Base-by-base conservation (phyloP, 1,284 basidiomycete species). In the Wolfiporia cocos region DNA sequence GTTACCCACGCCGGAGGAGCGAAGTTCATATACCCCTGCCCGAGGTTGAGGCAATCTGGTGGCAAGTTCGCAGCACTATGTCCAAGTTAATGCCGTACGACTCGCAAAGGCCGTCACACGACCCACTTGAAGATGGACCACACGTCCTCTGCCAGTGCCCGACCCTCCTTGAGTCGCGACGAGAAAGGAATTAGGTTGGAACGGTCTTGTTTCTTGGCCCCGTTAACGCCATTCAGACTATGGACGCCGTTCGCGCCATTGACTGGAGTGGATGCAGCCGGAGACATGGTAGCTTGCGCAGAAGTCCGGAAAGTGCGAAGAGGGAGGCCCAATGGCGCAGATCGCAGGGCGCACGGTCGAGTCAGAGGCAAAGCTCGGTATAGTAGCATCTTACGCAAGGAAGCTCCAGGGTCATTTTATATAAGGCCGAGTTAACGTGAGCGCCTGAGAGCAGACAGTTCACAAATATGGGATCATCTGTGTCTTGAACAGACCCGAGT, bases 21-120 rank as follows among this genome's bases (percentile, higher is more conserved):
- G 57, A 89, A 88, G 70, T 92, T 94, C 92, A 94, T 95, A 68
- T 93, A 94, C 2, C 91, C 91, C 65, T 94, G 92, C 5, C 92
- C 92, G 38, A 95, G 81, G 64, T 94, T 95, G 62, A 95, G 86
- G 53, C 86, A 89, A 58, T 93, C 87, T 4, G 77, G 48, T 1
- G 92, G 92, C 47, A 95, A 74, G 57, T 93, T 93, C 33, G 76
- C 84, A 41, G 76, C 89, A 60, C 91, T 93, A 28, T 28, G 7
- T 14, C 14, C 9, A 28, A 7, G 14, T 28, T 28, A 14, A 28
- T n/a, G n/a, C n/a, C n/a, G n/a, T n/a, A n/a, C n/a, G n/a, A n/a
- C n/a, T n/a, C 20, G 28, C 51, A 48, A 28, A 54, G 42, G 28
- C 50, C 36, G 39, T 35, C 26, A 40, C 17, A 20, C 45, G 42